Base-by-base conservation (phyloP, 768 basidiomycete genomes). In the Neoboletus subvelutipes region DNA sequence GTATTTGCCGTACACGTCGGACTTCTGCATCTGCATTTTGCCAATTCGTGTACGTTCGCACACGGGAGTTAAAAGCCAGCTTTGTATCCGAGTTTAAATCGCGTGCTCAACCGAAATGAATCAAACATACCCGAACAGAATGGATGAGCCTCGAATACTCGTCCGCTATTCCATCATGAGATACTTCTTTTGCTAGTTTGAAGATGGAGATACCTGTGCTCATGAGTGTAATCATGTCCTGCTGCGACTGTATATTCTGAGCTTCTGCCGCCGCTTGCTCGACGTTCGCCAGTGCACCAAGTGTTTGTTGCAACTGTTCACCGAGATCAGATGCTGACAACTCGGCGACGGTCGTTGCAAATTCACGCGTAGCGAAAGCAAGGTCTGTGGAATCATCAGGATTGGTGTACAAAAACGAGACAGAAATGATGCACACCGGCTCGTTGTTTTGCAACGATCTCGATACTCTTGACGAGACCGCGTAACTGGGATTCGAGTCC, bases 91-190 rank as follows among this genome's bases (percentile, higher is more conserved):
- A 22, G 31, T 57, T 57, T 29, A 45, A 22, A 24, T 2, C 50
- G 17, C 15, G 49, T 46, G 4, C 45, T 54, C 28, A 22, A n/a
- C 33, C 10, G 29, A 46, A 24, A 20, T 11, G 17, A 52, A 53
- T 29, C 12, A 40, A 26, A 76, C 90, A 52, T 69, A 92, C 92
- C 58, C 92, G 80, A 51, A 95, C 93, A 55, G 90, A 92, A 63
- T 83, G 85, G 59, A 96, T 90, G 51, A 98, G 78, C 50, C 96
- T 80, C n/a, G 93, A 84, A 68, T 98, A 98, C 72, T 97, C 94
- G 66, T 98, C 96, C 46, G 85, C 92, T 75, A 53, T 39, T 50
- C 29, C 4, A 20, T 45, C 47, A 36, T 70, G 47, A 64, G 57
- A 55, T 6, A 55, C 13, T 28, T 52, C 22, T 24, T 22, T 39